Base-by-base conservation (phyloP, 208 protist species). In the Entamoeba nuttalli region DNA sequence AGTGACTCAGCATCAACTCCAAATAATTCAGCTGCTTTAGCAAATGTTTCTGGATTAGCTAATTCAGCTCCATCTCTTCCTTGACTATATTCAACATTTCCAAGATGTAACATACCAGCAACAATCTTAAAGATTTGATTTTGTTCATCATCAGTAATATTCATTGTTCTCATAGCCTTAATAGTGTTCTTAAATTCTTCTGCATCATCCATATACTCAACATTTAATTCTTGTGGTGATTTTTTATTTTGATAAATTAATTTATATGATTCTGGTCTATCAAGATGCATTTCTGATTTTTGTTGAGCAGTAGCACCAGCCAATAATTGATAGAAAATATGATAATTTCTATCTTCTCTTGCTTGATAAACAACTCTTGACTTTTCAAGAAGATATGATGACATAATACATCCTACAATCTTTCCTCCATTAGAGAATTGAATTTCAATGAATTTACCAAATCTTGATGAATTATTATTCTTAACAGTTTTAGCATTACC, bases 251-350 rank as follows among this genome's bases (percentile, higher is more conserved):
- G 62, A 25, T 52, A 51, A 48, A 94, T 52, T 15, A 52, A 94
- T 52, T 15, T 51, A 2, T 94, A 94, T 9, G 14, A 5, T 35
- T 94, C 93, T 35, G 93, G 93, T 52, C 5, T n/a, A 3, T 94
- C 93, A 51, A 93, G 50, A 7, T 30, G 15, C 71, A 51, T 62
- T 95, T 51, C 71, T 7, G 15, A 35, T 55, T 53, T 94, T 95
- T 96, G 51, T 50, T 96, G 44, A 15, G 73, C 35, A 19, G 73
- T 55, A 19, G 95, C 94, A 93, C 97, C 97, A 15, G 95, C 95
- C 14, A 98, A 62, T 30, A 98, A 84, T 97, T 99, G 98, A 96
- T 99, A 99, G 97, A 99, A 99, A 94, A 99, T 97, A 97, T 99
- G 98, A 96, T 98, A 99, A 97, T 98, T 98, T 93, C 98, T 97